Conservation (phyloP, 805 yeast genomes). For the Komagataella kurtzmanii region DNA sequence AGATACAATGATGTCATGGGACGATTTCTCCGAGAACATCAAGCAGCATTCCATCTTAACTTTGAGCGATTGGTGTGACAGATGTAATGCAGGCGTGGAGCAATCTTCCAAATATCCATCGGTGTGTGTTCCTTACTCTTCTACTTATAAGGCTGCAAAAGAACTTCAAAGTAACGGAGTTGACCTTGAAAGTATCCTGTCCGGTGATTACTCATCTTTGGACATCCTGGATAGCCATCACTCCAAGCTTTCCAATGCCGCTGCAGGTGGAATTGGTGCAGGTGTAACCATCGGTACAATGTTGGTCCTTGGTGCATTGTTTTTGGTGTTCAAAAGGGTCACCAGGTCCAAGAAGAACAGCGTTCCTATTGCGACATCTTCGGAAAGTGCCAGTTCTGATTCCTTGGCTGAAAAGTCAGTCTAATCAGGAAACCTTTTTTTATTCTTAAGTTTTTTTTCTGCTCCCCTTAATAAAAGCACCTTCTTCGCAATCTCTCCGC, state of each 20-base stretch:
- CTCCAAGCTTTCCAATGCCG: slow-evolving; percentile 19
- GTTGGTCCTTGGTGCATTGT: slow-evolving; percentile 17
- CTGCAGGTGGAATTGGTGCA: slow-evolving; percentile 39
- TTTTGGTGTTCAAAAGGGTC: background rate
- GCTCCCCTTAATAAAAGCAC: background rate
- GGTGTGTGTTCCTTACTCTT: slow-evolving; percentile 21
- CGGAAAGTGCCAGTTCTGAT: background rate
- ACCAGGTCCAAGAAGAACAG: background rate
- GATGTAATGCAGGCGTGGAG: slow-evolving; percentile 18
- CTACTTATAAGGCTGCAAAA: slow-evolving; percentile 17
- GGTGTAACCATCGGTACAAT: slow-evolving; percentile 29
- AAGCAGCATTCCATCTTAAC: slow-evolving; percentile 13
- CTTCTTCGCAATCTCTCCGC: background rate
- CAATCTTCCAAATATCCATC: background rate
- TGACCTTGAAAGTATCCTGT: slow-evolving; percentile 12
- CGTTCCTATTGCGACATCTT: background rate
- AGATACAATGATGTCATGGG: slow-evolving; percentile 20
- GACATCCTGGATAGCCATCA: slow-evolving; percentile 3
- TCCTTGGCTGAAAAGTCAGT: background rate
- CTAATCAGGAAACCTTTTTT: background rate
- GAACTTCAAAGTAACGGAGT: slow-evolving; percentile 17
- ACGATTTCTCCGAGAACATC: slow-evolving; percentile 18
- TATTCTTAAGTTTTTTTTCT: no score
- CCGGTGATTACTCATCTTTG: slow-evolving; percentile 15
- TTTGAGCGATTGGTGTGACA: slow-evolving; percentile 24